Percentiles rank a stretch among this genome's conserved stretches.
phyloP scores from a whole-genome alignment of 2,329 filamentous ascomycete species.

The Teratosphaeriaceae sp. region DNA sequence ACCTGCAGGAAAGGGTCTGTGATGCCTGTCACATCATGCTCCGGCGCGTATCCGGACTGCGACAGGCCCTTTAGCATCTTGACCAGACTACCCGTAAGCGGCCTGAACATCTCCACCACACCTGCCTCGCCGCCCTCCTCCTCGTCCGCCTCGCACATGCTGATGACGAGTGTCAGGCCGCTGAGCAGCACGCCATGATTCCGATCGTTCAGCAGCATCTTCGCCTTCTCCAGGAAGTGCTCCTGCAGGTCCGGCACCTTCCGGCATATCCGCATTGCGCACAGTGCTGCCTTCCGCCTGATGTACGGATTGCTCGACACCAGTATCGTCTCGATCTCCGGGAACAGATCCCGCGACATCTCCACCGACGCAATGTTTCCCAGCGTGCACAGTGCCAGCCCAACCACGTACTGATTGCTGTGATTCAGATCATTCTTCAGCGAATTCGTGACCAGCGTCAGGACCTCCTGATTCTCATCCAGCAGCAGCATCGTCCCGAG shows the following conservation, averaged over 20 bases:
- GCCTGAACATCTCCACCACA: slow-evolving; percentile 84
- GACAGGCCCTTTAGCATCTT: slow-evolving; percentile 87
- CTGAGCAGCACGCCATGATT: slow-evolving; percentile 95
- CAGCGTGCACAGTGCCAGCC: slow-evolving; percentile 88
- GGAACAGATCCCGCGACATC: slow-evolving; percentile 96
- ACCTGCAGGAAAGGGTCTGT: slow-evolving; percentile 97
- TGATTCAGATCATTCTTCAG: slow-evolving; percentile 90
- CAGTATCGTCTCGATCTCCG: slow-evolving; percentile 87
- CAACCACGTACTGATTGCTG: slow-evolving; percentile 97
- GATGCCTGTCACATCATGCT: slow-evolving; percentile 97
- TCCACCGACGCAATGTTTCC: slow-evolving; percentile 97
- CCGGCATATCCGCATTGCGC: slow-evolving; percentile 96
- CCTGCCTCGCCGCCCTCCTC: slow-evolving; percentile 84
- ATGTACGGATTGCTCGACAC: slow-evolving; percentile 98
- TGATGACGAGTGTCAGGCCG: slow-evolving; percentile 82
- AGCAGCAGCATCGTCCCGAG: slow-evolving; percentile 91
- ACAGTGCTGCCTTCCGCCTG: slow-evolving; percentile 92
- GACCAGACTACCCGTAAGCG: slow-evolving; percentile 76
- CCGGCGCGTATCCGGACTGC: slow-evolving; percentile 91
- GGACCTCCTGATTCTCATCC: slow-evolving; percentile 96
- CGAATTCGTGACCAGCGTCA: slow-evolving; percentile 96
- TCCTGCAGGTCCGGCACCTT: slow-evolving; percentile 97
- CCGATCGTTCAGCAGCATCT: slow-evolving; percentile 77
- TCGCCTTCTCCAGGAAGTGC: slow-evolving; percentile 92
- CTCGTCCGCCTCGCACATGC: slow-evolving; percentile 91